Evolutionary conservation across 2,329 filamentous ascomycete genomes (phyloP).

Genomic region (Cryphonectria parasitica): DNA sequence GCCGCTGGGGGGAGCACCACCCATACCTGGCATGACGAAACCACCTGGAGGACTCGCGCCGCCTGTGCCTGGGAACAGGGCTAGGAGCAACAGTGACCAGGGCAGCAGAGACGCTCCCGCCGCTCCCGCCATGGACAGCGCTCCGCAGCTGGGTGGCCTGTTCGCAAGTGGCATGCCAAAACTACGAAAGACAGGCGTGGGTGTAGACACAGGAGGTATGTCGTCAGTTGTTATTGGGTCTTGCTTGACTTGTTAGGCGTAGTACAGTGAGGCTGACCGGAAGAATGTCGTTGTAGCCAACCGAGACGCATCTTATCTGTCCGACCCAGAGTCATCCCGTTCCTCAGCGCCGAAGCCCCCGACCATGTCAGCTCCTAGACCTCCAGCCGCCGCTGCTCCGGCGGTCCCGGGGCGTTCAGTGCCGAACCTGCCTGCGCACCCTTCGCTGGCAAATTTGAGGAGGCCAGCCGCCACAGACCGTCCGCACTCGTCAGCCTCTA

Average conservation of each 20-base stretch:
- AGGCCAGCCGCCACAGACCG: slow-evolving; percentile 58
- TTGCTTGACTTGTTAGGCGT: neutral
- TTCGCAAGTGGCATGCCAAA: slow-evolving; percentile 97
- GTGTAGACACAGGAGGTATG: slow-evolving; percentile 72
- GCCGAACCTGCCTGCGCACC: slow-evolving; percentile 52
- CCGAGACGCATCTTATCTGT: slow-evolving; percentile 73
- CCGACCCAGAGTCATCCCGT: slow-evolving; percentile 71
- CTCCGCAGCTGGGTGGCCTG: slow-evolving; percentile 83
- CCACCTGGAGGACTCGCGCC: slow-evolving; percentile 71
- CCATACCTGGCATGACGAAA: slow-evolving; percentile 68
- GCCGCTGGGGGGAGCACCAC: slow-evolving; percentile 75
- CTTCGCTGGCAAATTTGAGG: slow-evolving; percentile 63
- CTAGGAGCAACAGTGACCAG: slow-evolving; percentile 83
- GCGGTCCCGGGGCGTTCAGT: slow-evolving; percentile 60
- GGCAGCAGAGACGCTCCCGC: slow-evolving; percentile 49
- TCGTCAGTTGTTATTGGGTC: neutral
- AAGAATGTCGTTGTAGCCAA: slow-evolving; percentile 51
- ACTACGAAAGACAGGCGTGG: slow-evolving; percentile 82
- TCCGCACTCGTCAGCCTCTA: slow-evolving; percentile 63
- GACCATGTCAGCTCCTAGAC: slow-evolving; percentile 58
- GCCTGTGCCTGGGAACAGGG: slow-evolving; percentile 70
- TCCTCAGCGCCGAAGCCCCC: slow-evolving; percentile 58
- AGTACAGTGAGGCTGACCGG: slow-evolving; percentile 30
- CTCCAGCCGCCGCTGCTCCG: slow-evolving; percentile 63
- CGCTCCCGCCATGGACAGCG: slow-evolving; percentile 54